These are phyloP conservation scores for Clarireedia hainanense DNA, from an alignment of 2,329 filamentous ascomycete genomes.

Conservation along the genomic window DNA sequence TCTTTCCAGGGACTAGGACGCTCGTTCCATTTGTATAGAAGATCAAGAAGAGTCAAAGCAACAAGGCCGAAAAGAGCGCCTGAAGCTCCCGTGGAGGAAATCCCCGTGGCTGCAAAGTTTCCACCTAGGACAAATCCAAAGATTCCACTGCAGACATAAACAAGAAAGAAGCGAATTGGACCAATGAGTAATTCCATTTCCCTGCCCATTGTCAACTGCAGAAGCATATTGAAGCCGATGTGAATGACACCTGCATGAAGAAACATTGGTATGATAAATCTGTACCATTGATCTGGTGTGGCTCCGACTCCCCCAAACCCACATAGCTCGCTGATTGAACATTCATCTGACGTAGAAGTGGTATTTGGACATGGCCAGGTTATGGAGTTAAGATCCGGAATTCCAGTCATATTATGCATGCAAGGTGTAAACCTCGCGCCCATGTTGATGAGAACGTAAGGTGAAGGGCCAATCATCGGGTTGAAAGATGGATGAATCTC, in stretches of 20 bases:
- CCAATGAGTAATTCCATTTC: slow-evolving; percentile 93
- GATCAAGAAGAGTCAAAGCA: slow-evolving; percentile 77
- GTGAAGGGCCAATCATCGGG: slow-evolving; percentile 92
- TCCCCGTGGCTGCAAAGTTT: slow-evolving; percentile 77
- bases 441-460: slow-evolving; percentile 91
- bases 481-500: slow-evolving; percentile 71
- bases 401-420: slow-evolving; percentile 73
- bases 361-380: slow-evolving; percentile 77
- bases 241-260: slow-evolving; percentile 90
- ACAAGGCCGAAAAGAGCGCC: slow-evolving; percentile 88
- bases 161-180: slow-evolving; percentile 75
- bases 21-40: slow-evolving; percentile 87
- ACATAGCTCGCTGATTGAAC: slow-evolving; percentile 72
- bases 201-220: slow-evolving; percentile 81
- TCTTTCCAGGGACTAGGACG: slow-evolving; percentile 72
- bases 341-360: slow-evolving; percentile 53
- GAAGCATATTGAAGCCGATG: slow-evolving; percentile 88
- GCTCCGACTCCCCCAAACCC: slow-evolving; percentile 56
- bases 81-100: slow-evolving; percentile 82
- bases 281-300: slow-evolving; percentile 85
- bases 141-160: slow-evolving; percentile 86
- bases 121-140: slow-evolving; percentile 94
- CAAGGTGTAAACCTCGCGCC: slow-evolving; percentile 87
- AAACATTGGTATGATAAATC: slow-evolving; percentile 94
- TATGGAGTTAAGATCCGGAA: slow-evolving; percentile 48